Conservation (phyloP, 202 grass and related monocot species). For the Elaeis oleifera region DNA sequence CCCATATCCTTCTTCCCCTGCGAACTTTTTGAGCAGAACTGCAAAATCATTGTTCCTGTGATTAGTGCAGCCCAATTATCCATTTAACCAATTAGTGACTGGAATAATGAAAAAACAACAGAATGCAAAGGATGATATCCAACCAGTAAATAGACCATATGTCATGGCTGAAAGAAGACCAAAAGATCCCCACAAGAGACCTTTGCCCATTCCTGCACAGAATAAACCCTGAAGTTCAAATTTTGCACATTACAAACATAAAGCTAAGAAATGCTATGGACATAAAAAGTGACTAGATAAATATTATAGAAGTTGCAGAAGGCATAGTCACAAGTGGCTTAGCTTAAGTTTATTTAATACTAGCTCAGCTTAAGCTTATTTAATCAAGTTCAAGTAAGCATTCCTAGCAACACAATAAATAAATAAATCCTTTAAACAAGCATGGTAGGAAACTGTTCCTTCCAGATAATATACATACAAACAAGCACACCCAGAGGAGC, state of each 20-base stretch:
- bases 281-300: too few species aligned
- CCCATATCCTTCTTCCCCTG: constrained; percentile 83
- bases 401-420: background rate
- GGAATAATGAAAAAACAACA: too few species aligned
- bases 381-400: too few species aligned
- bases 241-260: too few species aligned
- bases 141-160: constrained; percentile 86
- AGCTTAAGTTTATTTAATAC: too few species aligned
- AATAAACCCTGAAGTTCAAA: constrained; percentile 17
- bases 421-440: background rate
- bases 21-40: constrained; percentile 96
- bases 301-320: too few species aligned
- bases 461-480: constrained; percentile 1
- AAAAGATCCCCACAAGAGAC: constrained; percentile 73
- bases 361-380: too few species aligned
- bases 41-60: constrained; percentile 21
- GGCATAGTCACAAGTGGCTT: too few species aligned
- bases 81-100: background rate
- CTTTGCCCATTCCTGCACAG: constrained; percentile 50
- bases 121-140: constrained; percentile 1
- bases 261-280: too few species aligned
- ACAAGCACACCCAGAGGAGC: constrained; percentile 45
- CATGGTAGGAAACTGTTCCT: too few species aligned
- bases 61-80: background rate
- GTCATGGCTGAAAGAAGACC: constrained; percentile 75